Conservation (phyloP, 139 green algal genomes). For the Asterochloris erici region DNA sequence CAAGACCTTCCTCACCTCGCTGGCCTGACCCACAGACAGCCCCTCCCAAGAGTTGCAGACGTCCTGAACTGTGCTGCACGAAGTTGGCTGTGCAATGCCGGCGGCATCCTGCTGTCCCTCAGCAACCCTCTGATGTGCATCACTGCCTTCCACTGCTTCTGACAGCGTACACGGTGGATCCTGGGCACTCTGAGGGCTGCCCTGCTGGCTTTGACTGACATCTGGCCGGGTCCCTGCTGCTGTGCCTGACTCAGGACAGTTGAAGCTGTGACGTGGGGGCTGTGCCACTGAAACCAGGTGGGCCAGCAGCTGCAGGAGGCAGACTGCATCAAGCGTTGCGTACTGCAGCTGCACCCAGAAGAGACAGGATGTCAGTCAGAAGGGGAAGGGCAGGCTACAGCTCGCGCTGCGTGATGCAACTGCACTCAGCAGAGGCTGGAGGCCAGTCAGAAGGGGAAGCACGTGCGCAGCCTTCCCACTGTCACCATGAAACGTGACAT, state of each 20-base stretch:
- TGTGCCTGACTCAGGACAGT: no score
- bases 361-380: background rate
- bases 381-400: background rate
- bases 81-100: background rate
- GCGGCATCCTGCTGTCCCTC: background rate
- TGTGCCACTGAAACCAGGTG: slow-evolving; percentile 15
- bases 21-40: no score
- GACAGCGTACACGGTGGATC: background rate
- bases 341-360: slow-evolving; percentile 33
- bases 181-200: background rate
- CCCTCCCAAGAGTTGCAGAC: background rate
- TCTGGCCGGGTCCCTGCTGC: background rate
- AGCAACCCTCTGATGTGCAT: background rate
- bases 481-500: background rate
- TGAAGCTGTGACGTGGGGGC: background rate
- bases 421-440: background rate
- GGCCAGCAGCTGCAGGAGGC: slow-evolving; percentile 42
- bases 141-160: background rate
- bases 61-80: background rate
- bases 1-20: no score
- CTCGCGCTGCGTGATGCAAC: background rate
- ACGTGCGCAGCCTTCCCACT: background rate
- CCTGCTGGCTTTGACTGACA: background rate
- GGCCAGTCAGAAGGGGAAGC: background rate
- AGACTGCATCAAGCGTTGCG: slow-evolving; percentile 41